Evolutionary conservation across 441 rosid genomes (phyloP), one percentile per base, ranked within the genome.

Genomic region (Adansonia grandidieri): DNA sequence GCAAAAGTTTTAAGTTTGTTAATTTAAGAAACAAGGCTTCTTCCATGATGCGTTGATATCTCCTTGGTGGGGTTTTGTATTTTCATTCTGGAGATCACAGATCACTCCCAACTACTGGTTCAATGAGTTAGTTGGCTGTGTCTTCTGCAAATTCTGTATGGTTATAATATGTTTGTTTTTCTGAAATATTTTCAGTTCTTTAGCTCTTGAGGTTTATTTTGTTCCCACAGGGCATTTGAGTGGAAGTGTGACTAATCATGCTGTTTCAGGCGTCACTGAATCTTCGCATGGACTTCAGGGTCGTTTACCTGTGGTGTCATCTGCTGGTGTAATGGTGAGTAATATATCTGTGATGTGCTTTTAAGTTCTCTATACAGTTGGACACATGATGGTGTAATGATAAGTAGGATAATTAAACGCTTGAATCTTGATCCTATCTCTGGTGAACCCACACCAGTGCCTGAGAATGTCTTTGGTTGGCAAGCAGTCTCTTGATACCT

Each of bases 231-330:
- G 89, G 37, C 77, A 82, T 88, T 45, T 74, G 78, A 82, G 75
- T 74, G 77, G 80, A 77, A 77, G 89, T 86, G 88, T 85, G 78
- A 82, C 76, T 76, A 88, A 86, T 87, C 76, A 50, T 83, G 83
- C 88, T 81, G 81, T 86, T 84, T 93, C 96, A 0, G 92, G 86
- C 1, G 76, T 89, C 58, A 89, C 95, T 14, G 45, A 76, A 45
- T 65, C 84, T 57, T 82, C 85, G 28, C 87, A 83, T 80, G 88
- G 85, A 82, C 85, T 81, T 68, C 85, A 71, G 69, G 84, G 53
- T 76, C 85, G 74, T 74, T 58, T 80, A 19, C 81, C 70, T 47
- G 44, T 81, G 1, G 86, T 77, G 48, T 79, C 87, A 9, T 62
- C 87, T 72, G 74, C 77, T 24, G 86, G 84, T 65, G 86, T 84